Conservation (phyloP, 192 early-diverging fungal genomes). For the Backusella luteola region DNA sequence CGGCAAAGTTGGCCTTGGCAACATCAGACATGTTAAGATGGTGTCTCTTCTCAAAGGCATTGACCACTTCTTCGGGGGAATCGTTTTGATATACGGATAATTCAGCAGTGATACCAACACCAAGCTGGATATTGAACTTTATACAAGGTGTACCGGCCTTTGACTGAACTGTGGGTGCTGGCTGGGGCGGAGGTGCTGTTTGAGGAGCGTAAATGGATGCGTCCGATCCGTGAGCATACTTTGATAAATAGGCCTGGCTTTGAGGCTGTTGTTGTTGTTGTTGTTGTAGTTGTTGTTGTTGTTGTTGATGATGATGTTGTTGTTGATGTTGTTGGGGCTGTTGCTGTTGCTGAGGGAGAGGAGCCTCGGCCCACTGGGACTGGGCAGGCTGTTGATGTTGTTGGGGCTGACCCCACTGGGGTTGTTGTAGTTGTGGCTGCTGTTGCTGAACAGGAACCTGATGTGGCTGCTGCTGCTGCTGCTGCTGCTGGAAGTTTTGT, state of each 20-base stretch:
- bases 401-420: background rate
- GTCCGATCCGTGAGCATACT: background rate
- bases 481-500: background rate
- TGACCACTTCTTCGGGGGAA: background rate
- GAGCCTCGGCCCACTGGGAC: too few species aligned
- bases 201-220: constrained; percentile 14
- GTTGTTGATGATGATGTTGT: background rate
- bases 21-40: constrained; percentile 5
- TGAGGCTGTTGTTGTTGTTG: background rate
- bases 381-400: background rate
- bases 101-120: constrained; percentile 15
- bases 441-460: background rate
- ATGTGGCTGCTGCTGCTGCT: background rate
- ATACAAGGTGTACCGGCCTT: background rate
- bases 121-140: constrained; percentile 16
- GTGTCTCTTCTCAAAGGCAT: constrained; percentile 18
- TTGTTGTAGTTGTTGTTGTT: background rate
- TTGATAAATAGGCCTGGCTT: background rate
- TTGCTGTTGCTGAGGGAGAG: too few species aligned
- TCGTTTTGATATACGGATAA: constrained; percentile 19
- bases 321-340: background rate
- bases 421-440: background rate
- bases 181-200: background rate
- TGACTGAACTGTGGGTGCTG: background rate
- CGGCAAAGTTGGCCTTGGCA: background rate